Evolutionary conservation across 2,329 filamentous ascomycete genomes (phyloP), one percentile per base, ranked within the genome.

Genomic region (Clonostachys chloroleuca): DNA sequence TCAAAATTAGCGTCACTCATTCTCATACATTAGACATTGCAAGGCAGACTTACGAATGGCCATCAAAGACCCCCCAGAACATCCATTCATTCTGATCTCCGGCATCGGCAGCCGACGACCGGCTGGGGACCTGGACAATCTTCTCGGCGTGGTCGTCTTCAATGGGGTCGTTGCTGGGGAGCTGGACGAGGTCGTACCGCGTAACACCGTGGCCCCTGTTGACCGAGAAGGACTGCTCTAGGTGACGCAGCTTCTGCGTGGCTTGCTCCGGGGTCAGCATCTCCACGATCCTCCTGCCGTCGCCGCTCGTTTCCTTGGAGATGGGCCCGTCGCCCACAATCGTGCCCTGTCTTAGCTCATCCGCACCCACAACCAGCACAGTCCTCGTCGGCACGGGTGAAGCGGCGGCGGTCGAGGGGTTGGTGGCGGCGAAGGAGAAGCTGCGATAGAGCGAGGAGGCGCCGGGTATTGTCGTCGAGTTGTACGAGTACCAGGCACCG

Each of bases 41-140:
- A 42, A 35, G 12, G 14, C 34, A 45, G 51, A 78, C 80, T 67
- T 73, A 92, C 89, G 89, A 89, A 68, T 99, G 94, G 1, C 94
- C 94, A 62, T 99, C 94, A 66, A 97, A 99, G 16, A 99, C 92
- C 49, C 92, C 94, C 94, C 95, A 99, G 66, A 99, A 99, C 91
- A 97, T 97, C 94, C 94, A 99, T 67, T 99, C 95, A 51, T 81
- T 89, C 24, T 30, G 24, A 49, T 76, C 83, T 16, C 78, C 75
- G 36, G 77, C 64, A 34, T 63, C 57, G 18, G 60, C 58, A 20
- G 58, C 60, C 34, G 52, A 58, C 68, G 62, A 78, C 69, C 58
- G 78, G 46, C 78, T 77, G 5, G 89, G 87, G 9, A 96, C 83
- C 66, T 97, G 89, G 42, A 99, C 90, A 59, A 97, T 96, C 78